phyloP scores from a whole-genome alignment of 805 yeast species.

The Torulaspora delbrueckii region DNA sequence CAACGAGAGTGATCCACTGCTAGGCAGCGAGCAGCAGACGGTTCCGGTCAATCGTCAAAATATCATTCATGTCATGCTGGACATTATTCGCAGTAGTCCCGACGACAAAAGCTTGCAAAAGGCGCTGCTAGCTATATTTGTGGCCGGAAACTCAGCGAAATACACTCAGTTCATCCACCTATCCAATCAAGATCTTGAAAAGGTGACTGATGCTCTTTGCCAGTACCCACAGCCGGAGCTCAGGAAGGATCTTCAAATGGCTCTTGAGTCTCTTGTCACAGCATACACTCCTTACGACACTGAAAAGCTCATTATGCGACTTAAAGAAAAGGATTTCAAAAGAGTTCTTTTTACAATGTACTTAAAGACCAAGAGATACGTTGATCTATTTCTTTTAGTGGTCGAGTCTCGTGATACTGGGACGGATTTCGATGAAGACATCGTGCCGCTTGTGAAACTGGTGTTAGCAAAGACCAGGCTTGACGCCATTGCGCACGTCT shows the following conservation, averaged over 20 bases:
- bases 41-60: slow-evolving; percentile 61
- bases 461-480: slow-evolving; percentile 6
- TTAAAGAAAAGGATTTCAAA: slow-evolving; percentile 24
- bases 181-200: slow-evolving; percentile 52
- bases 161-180: slow-evolving; percentile 76
- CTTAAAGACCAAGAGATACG: slow-evolving; percentile 12
- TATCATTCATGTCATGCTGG: slow-evolving; percentile 65
- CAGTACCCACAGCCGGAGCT: slow-evolving; percentile 30
- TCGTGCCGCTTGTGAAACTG: not conserved
- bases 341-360: slow-evolving; percentile 25
- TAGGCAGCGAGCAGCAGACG: slow-evolving; percentile 6
- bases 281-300: slow-evolving; percentile 56
- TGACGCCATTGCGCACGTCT: slow-evolving; percentile 8
- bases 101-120: slow-evolving; percentile 25
- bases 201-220: slow-evolving; percentile 49
- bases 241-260: slow-evolving; percentile 64
- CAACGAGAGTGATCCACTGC: slow-evolving; percentile 50
- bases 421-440: slow-evolving; percentile 7
- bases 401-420: slow-evolving; percentile 8
- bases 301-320: slow-evolving; percentile 36
- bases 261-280: slow-evolving; percentile 67
- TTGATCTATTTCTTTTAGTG: slow-evolving; percentile 15
- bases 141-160: slow-evolving; percentile 78
- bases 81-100: slow-evolving; percentile 41
- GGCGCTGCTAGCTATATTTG: slow-evolving; percentile 54